A percentile compares a stretch with the other conserved stretches of the same genome.
phyloP scores from a whole-genome alignment of 306 rosid species.

The Castanea crenata region DNA sequence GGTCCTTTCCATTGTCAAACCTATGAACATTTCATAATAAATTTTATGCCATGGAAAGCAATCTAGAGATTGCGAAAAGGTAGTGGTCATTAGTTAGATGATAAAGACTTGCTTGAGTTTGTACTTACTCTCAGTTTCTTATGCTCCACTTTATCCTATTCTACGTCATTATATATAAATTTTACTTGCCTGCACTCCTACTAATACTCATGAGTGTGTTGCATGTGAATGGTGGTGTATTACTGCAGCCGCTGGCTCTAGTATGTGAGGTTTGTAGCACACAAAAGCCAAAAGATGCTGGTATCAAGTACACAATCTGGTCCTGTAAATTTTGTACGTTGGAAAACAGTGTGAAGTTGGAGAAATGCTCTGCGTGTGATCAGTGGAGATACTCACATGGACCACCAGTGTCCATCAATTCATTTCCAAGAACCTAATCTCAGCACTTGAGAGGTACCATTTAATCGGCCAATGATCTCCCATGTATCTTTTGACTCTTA shows the following conservation, averaged over 20 bases:
- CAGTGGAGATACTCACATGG: slow-evolving; percentile 84
- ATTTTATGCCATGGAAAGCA: slow-evolving; percentile 1
- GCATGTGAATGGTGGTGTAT: slow-evolving; percentile 32
- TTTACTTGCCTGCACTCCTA: not conserved
- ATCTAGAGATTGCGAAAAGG: not conserved
- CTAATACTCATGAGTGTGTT: not conserved
- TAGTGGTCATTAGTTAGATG: not conserved
- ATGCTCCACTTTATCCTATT: not conserved
- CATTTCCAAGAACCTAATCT: slow-evolving; percentile 28
- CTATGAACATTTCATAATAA: not conserved
- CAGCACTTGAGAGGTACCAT: slow-evolving; percentile 33
- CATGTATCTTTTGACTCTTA: not conserved
- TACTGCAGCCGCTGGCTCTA: slow-evolving; percentile 66
- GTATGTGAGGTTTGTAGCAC: slow-evolving; percentile 70
- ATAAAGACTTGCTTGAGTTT: not conserved
- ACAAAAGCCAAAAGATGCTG: slow-evolving; percentile 57
- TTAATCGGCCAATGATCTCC: not conserved
- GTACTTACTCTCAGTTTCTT: not conserved
- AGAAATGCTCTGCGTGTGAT: slow-evolving; percentile 67
- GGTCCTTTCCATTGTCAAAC: not conserved
- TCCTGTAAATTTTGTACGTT: slow-evolving; percentile 70
- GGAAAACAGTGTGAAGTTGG: slow-evolving; percentile 67
- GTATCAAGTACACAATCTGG: slow-evolving; percentile 51
- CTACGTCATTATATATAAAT: not conserved
- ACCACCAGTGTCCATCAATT: slow-evolving; percentile 31